Evolutionary conservation across 140 eudicot species (phyloP), one percentile per base, ranked within the genome.

Genomic region (Senecio squalidus): DNA sequence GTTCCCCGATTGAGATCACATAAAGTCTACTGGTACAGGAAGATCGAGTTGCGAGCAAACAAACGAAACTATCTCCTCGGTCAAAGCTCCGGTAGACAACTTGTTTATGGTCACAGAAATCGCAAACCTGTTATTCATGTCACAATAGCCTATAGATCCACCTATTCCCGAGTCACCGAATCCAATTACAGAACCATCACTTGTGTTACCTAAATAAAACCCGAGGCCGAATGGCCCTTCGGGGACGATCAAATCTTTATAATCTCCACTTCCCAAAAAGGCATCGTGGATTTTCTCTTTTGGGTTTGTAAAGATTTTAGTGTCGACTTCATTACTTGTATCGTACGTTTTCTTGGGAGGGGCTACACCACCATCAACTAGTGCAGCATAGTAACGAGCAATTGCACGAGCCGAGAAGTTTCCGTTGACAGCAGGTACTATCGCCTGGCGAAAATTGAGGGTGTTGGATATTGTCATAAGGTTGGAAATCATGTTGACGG

Each of bases 91-190:
- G 23, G 73, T 58, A 27, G 87, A 83, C 82, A 84, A 59, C 46
- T 83, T 80, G 69, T 87, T 87, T 15, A 87, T 40, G 23, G 89
- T 87, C 49, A 87, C 80, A 23, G 80, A 76, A 34, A 87, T 81
- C 1, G 96, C 74, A 74, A 87, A 87, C 54, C 86, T 61, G 77
- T 87, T 67, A 9, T 74, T 46, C 14, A 69, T 72, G 74, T 86
- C 79, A 55, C 88, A 82, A 14, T 53, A 77, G 8, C 86, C 96
- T 0, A 89, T 87, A 6, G 96, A 87, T n/a, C 96, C 96, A 56
- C 96, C 96, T 78, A 87, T 66, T 0, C 96, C 96, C 3, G 94
- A 57, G 58, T 87, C 94, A 66, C 96, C 96, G 20, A 87, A 76
- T 20, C 96, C 96, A 14, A 87, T 60, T 47, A 87, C 36, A 18